Base-by-base conservation (phyloP, 495 filamentous ascomycete genomes). In the Aspergillus wentii region DNA sequence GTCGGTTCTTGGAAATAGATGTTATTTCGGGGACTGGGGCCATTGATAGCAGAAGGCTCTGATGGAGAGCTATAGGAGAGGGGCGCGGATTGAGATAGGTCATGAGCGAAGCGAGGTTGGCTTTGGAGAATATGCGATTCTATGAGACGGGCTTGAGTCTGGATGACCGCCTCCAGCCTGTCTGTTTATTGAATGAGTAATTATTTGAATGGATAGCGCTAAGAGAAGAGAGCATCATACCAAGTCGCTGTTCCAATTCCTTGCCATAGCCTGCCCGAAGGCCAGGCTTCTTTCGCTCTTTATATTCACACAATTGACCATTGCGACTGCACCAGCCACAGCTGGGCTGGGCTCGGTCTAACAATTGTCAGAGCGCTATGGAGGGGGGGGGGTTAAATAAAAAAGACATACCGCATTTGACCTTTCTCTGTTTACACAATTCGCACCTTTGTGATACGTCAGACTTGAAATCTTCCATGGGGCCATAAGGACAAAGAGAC, bases 321-420 rank as follows among this genome's bases (percentile, higher is more conserved):
- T 94, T 94, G 38, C 86, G 79, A 48, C 70, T 71, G 53, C 88
- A 95, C 88, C 88, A 94, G 30, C 88, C 88, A 60, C 88, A 95
- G 40, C 78, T 80, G 7, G 88, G 88, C 40, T 89, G 86, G 8
- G 80, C 76, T 16, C 86, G 80, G 65, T 92, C 66, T 70, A 47
- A 8, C n/a, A n/a, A n/a, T n/a, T n/a, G n/a, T n/a, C n/a, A n/a
- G n/a, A n/a, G n/a, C n/a, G n/a, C n/a, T n/a, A n/a, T n/a, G n/a
- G n/a, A n/a, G n/a, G n/a, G n/a, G n/a, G n/a, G n/a, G n/a, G n/a
- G n/a, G n/a, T n/a, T 15, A 30, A 10, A 30, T 4, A 21, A 30
- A n/a, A 25, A 25, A 33, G 5, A 45, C 59, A 32, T 64, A 70
- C 66, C 84, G 57, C 83, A 88, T 71, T 87, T 88, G 31, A 87